phyloP scores from a whole-genome alignment of 1,284 basidiomycete genomes.

The Rhodofomes roseus region DNA sequence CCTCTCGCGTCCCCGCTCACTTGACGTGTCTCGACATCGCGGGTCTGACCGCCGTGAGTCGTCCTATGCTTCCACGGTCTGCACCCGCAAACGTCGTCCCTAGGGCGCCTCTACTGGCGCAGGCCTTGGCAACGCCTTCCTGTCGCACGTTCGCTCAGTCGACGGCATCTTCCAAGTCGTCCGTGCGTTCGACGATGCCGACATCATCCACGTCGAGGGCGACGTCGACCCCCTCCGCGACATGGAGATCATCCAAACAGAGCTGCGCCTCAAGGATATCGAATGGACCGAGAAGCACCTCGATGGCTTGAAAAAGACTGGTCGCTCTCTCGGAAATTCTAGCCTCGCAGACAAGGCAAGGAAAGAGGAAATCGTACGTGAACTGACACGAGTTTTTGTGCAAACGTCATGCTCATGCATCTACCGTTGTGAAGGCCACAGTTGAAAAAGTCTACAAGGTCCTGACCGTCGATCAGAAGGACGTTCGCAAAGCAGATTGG shows the following conservation, averaged over 20 bases:
- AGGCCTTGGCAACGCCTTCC: constrained; percentile 96
- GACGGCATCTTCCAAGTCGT: constrained; percentile 99
- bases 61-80: background rate
- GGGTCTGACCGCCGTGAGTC: constrained; percentile 85
- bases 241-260: constrained; percentile 97
- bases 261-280: constrained; percentile 94
- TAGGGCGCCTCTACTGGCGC: constrained; percentile 97
- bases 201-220: constrained; percentile 99
- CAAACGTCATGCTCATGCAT: too few species aligned
- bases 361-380: constrained; percentile 91
- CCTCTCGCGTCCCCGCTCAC: constrained; percentile 87
- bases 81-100: background rate
- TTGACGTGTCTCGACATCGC: constrained; percentile 99
- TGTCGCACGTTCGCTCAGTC: constrained; percentile 96
- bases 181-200: constrained; percentile 97
- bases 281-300: constrained; percentile 97
- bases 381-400: background rate
- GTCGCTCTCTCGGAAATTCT: constrained; percentile 69
- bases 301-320: constrained; percentile 73
- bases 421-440: constrained; percentile 58
- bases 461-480: constrained; percentile 82
- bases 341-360: constrained; percentile 92
- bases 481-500: constrained; percentile 95
- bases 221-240: constrained; percentile 96
- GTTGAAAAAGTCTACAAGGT: constrained; percentile 85